A percentile compares a stretch with the other conserved stretches of the same genome.
phyloP scores from a whole-genome alignment of 148 eudicot genomes.

The Cornus florida region DNA sequence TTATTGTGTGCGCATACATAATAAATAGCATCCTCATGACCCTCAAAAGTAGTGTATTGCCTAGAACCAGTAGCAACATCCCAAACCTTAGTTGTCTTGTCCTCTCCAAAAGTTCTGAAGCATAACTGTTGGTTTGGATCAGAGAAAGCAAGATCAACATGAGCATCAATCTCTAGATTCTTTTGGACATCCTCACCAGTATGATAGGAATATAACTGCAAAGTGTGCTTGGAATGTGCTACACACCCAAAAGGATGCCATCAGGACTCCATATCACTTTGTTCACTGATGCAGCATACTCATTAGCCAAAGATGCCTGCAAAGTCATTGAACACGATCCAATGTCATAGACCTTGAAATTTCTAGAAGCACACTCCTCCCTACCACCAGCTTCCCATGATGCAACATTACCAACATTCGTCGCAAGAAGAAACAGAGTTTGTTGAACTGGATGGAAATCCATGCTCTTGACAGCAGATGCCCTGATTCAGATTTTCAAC shows the following conservation, averaged over 20 bases:
- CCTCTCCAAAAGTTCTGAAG: too few species aligned
- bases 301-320: slow-evolving; percentile 62
- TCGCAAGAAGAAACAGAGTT: slow-evolving; percentile 67
- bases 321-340: slow-evolving; percentile 45
- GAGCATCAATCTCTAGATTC: too few species aligned
- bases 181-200: too few species aligned
- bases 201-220: slow-evolving; percentile 52
- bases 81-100: too few species aligned
- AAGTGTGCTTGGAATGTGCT: slow-evolving; percentile 60
- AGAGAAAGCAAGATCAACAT: too few species aligned
- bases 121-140: too few species aligned
- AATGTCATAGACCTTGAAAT: slow-evolving; percentile 65
- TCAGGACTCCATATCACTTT: slow-evolving; percentile 77
- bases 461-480: slow-evolving; percentile 63
- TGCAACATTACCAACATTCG: slow-evolving; percentile 56
- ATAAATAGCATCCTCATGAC: too few species aligned
- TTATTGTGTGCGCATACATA: too few species aligned
- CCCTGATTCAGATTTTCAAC: slow-evolving; percentile 50
- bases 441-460: slow-evolving; percentile 70
- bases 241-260: slow-evolving; percentile 61
- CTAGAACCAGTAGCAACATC: too few species aligned
- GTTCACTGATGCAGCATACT: slow-evolving; percentile 54
- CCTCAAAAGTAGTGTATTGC: too few species aligned
- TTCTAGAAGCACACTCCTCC: slow-evolving; percentile 36
- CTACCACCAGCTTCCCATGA: slow-evolving; percentile 58